Conservation (phyloP, 306 rosid genomes). For the Cucurbita moschata region DNA sequence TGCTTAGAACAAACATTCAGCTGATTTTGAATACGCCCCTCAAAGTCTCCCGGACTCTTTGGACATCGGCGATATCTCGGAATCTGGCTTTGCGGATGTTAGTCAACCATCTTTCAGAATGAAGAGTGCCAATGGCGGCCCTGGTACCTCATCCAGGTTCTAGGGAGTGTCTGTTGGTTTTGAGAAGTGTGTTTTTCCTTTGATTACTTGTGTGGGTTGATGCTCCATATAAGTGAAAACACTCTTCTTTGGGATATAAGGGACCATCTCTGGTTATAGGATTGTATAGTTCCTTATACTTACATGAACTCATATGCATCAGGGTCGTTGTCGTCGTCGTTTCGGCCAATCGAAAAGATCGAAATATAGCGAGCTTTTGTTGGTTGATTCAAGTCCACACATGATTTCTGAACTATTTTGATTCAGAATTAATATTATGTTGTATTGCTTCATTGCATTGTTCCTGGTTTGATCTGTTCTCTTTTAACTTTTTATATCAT, state of each 20-base stretch:
- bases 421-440: not conserved
- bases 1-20: not conserved
- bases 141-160: constrained; percentile 30
- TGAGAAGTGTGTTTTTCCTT: constrained; percentile 3
- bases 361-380: not conserved
- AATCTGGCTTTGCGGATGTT: constrained; percentile 22
- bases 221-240: not conserved
- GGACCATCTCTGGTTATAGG: not conserved
- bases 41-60: constrained; percentile 68
- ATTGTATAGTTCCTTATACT: constrained; percentile 1
- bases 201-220: constrained; percentile 3
- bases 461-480: not conserved
- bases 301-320: not conserved
- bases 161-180: constrained; percentile 2
- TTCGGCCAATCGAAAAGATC: not conserved
- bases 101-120: constrained; percentile 29
- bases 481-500: not conserved
- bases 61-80: constrained; percentile 81
- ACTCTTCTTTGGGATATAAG: not conserved
- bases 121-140: constrained; percentile 40
- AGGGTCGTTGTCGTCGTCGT: not conserved
- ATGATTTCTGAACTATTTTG: not conserved
- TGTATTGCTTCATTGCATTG: not conserved
- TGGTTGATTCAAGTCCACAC: not conserved
- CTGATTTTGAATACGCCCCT: constrained; percentile 13